Conservation (phyloP, 495 filamentous ascomycete species). For the Chaetomium cochliodes region DNA sequence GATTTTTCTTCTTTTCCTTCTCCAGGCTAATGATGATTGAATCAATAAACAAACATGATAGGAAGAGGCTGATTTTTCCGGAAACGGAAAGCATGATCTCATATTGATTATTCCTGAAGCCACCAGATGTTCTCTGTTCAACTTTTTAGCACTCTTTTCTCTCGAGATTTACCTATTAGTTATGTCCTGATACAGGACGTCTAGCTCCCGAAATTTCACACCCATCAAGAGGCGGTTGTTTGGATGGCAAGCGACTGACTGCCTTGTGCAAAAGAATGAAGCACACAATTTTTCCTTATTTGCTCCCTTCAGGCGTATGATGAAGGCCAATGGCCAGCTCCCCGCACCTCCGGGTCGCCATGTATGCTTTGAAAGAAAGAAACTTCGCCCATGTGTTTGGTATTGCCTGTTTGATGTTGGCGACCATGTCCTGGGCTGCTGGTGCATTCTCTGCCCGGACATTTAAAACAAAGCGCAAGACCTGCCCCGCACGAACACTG, state of each 20-base stretch:
- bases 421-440: not conserved
- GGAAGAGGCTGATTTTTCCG: conserved; percentile 58
- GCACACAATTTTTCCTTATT: not conserved
- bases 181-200: not conserved
- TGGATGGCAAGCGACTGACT: no score
- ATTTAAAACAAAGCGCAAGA: not conserved
- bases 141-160: not conserved
- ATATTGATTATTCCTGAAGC: conserved; percentile 56
- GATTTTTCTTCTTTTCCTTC: conserved; percentile 23
- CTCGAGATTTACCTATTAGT: not conserved
- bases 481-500: not conserved
- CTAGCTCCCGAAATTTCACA: not conserved
- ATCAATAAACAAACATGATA: conserved; percentile 50
- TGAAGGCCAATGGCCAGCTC: no score
- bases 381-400: no score
- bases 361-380: no score
- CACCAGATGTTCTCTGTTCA: conserved; percentile 22
- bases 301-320: no score
- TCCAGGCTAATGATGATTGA: conserved; percentile 57
- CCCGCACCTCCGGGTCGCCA: no score
- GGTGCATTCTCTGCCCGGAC: no score
- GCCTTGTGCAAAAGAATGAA: no score
- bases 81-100: conserved; percentile 53
- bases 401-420: no score
- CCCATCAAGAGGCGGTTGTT: no score